Evolutionary conservation across 2,329 filamentous ascomycete species (phyloP).

Genomic region (Proliferodiscus dingleyae): DNA sequence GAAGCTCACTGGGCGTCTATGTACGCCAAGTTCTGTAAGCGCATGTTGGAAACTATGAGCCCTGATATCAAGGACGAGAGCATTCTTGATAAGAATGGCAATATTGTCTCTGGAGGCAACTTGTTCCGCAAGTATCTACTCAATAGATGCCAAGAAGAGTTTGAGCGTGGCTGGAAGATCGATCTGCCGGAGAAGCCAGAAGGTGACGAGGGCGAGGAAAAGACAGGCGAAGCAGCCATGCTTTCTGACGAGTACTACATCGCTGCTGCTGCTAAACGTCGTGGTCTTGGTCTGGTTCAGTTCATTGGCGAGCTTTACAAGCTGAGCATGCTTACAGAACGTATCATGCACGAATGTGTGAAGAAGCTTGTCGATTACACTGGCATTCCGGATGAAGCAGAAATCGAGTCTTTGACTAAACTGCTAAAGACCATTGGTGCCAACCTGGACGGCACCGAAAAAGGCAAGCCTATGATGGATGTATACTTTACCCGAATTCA

Average conservation of each 20-base stretch:
- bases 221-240: constrained; percentile 68
- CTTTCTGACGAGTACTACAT: constrained; percentile 95
- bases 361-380: constrained; percentile 95
- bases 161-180: constrained; percentile 94
- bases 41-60: constrained; percentile 94
- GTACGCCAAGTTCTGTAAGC: constrained; percentile 98
- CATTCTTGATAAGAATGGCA: constrained; percentile 83
- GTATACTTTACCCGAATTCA: constrained; percentile 90
- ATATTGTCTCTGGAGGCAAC: constrained; percentile 84
- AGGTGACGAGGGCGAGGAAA: constrained; percentile 49
- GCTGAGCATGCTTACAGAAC: constrained; percentile 94
- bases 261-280: constrained; percentile 89
- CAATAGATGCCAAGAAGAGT: constrained; percentile 97
- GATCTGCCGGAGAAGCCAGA: constrained; percentile 78
- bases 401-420: constrained; percentile 93
- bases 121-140: constrained; percentile 98
- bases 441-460: constrained; percentile 78
- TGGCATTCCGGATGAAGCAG: constrained; percentile 87
- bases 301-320: constrained; percentile 99
- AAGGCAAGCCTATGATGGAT: constrained; percentile 82
- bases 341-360: constrained; percentile 99
- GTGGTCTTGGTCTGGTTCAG: constrained; percentile 94
- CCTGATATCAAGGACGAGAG: constrained; percentile 91
- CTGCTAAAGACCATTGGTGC: constrained; percentile 85
- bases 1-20: constrained; percentile 98